Evolutionary conservation across 2,329 filamentous ascomycete species (phyloP).

Genomic region (Lithohypha guttulata): DNA sequence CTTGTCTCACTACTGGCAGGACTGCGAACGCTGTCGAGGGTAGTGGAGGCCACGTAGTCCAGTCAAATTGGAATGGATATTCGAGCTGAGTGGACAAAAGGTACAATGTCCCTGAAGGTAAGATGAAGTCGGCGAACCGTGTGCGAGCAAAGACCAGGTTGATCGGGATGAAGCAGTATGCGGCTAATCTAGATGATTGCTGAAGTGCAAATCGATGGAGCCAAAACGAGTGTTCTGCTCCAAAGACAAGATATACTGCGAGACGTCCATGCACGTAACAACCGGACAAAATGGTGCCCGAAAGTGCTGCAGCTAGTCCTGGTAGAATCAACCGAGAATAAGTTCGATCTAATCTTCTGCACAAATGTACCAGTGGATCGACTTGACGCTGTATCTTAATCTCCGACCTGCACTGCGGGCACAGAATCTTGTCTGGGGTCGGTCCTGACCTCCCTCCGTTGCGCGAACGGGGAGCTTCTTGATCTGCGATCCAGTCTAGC

Average conservation of each 20-base stretch:
- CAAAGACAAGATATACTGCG: conserved; percentile 56
- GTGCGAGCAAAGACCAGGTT: conserved; percentile 58
- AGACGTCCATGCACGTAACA: conserved; percentile 50
- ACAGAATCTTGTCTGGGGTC: conserved; percentile 53
- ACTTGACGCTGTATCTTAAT: conserved; percentile 67
- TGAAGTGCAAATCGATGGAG: neutral
- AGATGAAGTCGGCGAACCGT: conserved; percentile 50
- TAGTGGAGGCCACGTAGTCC: conserved; percentile 55
- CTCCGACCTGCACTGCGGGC: conserved; percentile 78
- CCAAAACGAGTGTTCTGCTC: conserved; percentile 27
- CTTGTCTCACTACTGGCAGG: conserved; percentile 53
- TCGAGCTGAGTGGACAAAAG: conserved; percentile 40
- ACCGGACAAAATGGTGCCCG: conserved; percentile 40
- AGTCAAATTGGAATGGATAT: conserved; percentile 34
- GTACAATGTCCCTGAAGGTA: conserved; percentile 52
- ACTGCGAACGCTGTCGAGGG: conserved; percentile 55
- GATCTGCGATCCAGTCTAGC: conserved; percentile 85
- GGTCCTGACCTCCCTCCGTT: conserved; percentile 32
- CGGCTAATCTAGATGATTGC: conserved; percentile 34
- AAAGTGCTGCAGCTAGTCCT: conserved; percentile 42
- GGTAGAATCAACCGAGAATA: conserved; percentile 54
- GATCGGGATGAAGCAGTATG: conserved; percentile 58
- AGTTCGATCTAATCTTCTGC: conserved; percentile 47
- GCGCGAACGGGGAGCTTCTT: conserved; percentile 53
- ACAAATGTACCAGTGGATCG: conserved; percentile 59